Base-by-base conservation (phyloP, 2,329 filamentous ascomycete genomes). In the Phyllosticta citriasiana region DNA sequence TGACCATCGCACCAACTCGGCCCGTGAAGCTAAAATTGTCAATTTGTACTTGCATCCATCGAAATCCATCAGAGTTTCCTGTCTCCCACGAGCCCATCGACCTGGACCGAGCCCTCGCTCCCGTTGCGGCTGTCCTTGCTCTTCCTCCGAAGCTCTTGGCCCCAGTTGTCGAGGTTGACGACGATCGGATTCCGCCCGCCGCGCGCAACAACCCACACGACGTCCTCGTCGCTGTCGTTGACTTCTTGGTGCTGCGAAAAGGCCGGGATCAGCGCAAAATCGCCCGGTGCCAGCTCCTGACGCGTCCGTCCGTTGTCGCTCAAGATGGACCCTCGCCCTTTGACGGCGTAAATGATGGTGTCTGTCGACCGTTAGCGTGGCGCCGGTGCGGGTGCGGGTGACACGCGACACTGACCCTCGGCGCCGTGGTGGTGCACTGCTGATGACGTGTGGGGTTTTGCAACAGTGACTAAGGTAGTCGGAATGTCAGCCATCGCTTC, bases 201-300 rank as follows among this genome's bases (percentile, higher is more conserved):
- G 24, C 86, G 79, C 4, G 84, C 83, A 53, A 89, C 80, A 10
- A 88, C 80, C 84, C 86, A 88, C 47, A 84, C 80, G 1, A 87
- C 74, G 55, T 87, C 83, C 33, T 82, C 79, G 53, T 85, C 82
- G 1, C 80, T 80, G 47, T 88, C 82, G 66, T 90, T 90, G 22
- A 85, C 76, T 59, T 86, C 80, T 70, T 89, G 86, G 72, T 90
- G 86, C 70, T 90, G 86, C 0, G 84, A 83, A 78, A 81, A 88
- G 0, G 86, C 82, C 0, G 87, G 87, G 12, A 90, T 81, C 60
- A 88, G 79, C 2, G 85, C 86, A 71, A 88, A 90, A 70, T 89
- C 87, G 0, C 88, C 87, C 0, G 83, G 78, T 1, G 72, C 72
- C 6, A 91, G 77, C 19, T 82, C 75, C 64, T 87, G 79, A 35